Conservation (phyloP, 768 basidiomycete species). For the Collybia nuda region DNA sequence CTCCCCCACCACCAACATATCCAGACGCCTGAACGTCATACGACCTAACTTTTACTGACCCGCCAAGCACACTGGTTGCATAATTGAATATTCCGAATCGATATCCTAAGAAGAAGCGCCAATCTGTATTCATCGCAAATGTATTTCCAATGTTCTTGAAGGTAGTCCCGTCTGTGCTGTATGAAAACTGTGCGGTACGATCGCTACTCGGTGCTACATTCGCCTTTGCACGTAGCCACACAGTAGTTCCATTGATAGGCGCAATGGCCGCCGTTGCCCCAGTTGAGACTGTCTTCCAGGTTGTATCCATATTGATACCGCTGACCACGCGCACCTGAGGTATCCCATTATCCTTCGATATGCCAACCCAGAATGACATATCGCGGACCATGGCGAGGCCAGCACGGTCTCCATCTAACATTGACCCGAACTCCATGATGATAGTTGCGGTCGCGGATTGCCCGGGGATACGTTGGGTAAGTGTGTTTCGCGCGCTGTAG, state of each 20-base stretch:
- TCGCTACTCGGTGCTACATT: slow-evolving; percentile 7
- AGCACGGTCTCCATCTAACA: slow-evolving; percentile 16
- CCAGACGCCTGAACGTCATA: too few relatives aligned
- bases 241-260: background rate
- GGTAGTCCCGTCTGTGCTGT: slow-evolving; percentile 13
- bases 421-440: slow-evolving; percentile 8
- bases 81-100: slow-evolving; percentile 16
- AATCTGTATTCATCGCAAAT: slow-evolving; percentile 13
- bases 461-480: slow-evolving; percentile 15
- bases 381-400: slow-evolving; percentile 18
- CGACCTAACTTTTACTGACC: slow-evolving; percentile 1
- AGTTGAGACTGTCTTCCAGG: slow-evolving; percentile 10
- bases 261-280: slow-evolving; percentile 10
- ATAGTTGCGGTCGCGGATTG: slow-evolving; percentile 16
- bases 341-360: slow-evolving; percentile 7
- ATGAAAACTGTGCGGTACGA: slow-evolving; percentile 10
- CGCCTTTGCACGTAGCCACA: slow-evolving; percentile 14
- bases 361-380: slow-evolving; percentile 13
- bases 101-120: slow-evolving; percentile 15
- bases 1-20: too few relatives aligned
- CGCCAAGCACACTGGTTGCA: slow-evolving; percentile 12
- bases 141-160: slow-evolving; percentile 11
- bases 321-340: slow-evolving; percentile 11
- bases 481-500: slow-evolving; percentile 16
- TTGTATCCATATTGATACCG: slow-evolving; percentile 14